Base-by-base conservation (phyloP, 495 filamentous ascomycete genomes). In the Collariella sp. region DNA sequence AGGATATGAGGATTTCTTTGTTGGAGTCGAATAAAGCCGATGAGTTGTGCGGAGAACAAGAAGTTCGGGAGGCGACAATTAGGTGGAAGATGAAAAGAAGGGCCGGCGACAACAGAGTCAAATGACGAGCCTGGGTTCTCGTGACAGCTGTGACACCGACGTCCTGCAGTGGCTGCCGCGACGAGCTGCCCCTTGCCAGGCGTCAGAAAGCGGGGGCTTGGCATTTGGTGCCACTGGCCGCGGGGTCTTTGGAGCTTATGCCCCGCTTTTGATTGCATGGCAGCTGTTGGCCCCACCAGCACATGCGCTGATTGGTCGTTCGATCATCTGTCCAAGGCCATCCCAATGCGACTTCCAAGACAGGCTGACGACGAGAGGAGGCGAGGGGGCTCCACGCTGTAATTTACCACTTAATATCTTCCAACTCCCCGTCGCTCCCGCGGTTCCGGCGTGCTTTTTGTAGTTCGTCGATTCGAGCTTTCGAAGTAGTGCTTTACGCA, bases 361-460 rank as follows among this genome's bases (percentile, higher is more conserved):
- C 50, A 44, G 49, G 60, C 54, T 62, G 60, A 62, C 60, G 60
- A 62, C 60, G 54, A 55, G 38, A 44, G 48, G 54, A 52, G 57
- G 50, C 40, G 50, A 58, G 56, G 11, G 36, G 23, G 41, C 29
- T 50, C 56, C 45, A 50, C 50, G 50, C 20, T 16, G 6, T 48
- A 35, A 44, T 52, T 23, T 31, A 50, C 20, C n/a, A n/a, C 12
- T 52, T 18, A 40, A 20, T 44, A 18, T 43, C 10, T 45, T 46
- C 19, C 10, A 16, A 26, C 24, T 55, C 34, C 18, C 5, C 15
- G 10, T 46, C 33, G 29, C 29, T 9, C 26, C 26, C 26, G 18
- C 7, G 40, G 4, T 16, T 16, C 20, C 40, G 18, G 43, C 23
- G 12, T 38, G 3, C n/a, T 38, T 16, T 12, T 38, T 12, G 35